Base-by-base conservation (phyloP, 2,329 filamentous ascomycete genomes). In the Cucurbitaria berberidis region DNA sequence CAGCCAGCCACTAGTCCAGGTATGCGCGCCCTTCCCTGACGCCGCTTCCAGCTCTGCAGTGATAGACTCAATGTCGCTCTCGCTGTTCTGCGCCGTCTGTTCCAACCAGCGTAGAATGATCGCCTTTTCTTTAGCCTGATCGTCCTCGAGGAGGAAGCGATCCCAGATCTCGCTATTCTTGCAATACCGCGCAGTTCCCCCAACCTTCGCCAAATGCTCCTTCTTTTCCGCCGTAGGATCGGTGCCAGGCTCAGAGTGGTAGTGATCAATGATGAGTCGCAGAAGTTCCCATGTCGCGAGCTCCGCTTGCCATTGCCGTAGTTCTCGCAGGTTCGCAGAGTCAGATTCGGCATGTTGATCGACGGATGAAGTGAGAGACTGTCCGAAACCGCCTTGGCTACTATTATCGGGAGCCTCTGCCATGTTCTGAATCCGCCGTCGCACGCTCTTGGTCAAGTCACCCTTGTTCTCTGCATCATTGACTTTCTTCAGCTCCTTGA, bases 211-310 rank as follows among this genome's bases (percentile, higher is more conserved):
- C 43, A 79, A 46, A 19, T 56, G 67, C 35, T 68, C 60, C 45
- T 67, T 64, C 49, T 73, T 76, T 47, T 72, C 68, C 18, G 69
- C 60, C 22, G 65, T 61, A 2, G 63, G 53, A 48, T 77, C 67
- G 13, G 64, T 64, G 3, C 66, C 70, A 10, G 73, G 72, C 29
- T 69, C 66, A 39, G 77, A 77, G 61, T 80, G 78, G 69, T 91
- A 88, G 64, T 90, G 84, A 10, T 88, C 86, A 45, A 96, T 82
- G 55, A 96, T 80, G 34, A 90, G 84, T 43, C 86, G 84, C 53
- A 98, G 78, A 24, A 98, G 81, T 68, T 96, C 88, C 95, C 95
- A 99, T 0, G 92, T 95, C 66, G 96, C 91, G 35, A 87, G 86
- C 75, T 99, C 95, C 59, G 89, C 83, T 74, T 96, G 87, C 82